Conservation (phyloP, 768 basidiomycete species). For the Naganishia vaughanmartiniae region DNA sequence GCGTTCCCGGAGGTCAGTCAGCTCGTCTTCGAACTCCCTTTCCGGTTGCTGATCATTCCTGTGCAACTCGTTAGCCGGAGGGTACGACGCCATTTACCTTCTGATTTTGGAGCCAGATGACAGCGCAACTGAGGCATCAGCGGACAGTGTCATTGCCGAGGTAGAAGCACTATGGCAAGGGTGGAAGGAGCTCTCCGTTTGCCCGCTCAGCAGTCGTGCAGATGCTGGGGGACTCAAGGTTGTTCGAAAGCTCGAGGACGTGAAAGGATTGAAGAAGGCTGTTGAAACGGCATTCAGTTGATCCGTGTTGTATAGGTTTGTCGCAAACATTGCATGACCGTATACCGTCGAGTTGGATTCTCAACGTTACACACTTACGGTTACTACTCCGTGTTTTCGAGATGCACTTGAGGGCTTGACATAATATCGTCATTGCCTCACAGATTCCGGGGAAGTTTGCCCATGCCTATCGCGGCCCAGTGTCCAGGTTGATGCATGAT, state of each 20-base stretch:
- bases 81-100: conserved; percentile 95
- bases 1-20: conserved; percentile 86
- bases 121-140: conserved; percentile 52
- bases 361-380: neutral
- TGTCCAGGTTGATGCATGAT: too few species aligned
- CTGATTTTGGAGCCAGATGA: conserved; percentile 64
- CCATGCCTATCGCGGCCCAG: too few species aligned
- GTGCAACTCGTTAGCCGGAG: conserved; percentile 66
- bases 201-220: conserved; percentile 48
- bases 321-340: neutral
- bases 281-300: conserved; percentile 7
- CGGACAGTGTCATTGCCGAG: conserved; percentile 53
- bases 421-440: too few species aligned
- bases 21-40: neutral
- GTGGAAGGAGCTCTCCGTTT: conserved; percentile 54
- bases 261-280: conserved; percentile 34
- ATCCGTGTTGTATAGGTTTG: neutral
- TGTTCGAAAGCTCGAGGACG: conserved; percentile 25
- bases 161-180: conserved; percentile 49
- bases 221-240: conserved; percentile 43
- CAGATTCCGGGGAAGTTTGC: too few species aligned
- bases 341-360: neutral
- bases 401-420: too few species aligned
- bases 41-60: neutral
- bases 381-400: too few species aligned